phyloP scores from a whole-genome alignment of 768 basidiomycete species.

The Naematelia encephala region DNA sequence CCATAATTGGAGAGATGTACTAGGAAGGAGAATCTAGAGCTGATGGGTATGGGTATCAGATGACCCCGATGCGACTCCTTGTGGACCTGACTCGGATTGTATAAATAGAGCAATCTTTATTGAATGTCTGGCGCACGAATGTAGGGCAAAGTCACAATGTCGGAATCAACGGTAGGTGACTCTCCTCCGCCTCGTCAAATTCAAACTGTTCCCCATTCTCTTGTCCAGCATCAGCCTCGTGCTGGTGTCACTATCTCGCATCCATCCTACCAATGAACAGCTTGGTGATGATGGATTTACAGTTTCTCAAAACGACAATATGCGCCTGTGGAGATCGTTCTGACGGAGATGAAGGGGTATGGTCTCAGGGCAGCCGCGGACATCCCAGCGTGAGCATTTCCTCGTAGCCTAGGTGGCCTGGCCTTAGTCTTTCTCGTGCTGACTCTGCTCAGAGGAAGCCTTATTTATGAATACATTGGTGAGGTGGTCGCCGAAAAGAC shows the following conservation, averaged over 20 bases:
- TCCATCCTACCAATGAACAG: background rate
- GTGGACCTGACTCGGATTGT: slow-evolving; percentile 84
- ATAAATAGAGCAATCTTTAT: slow-evolving; percentile 97
- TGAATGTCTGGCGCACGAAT: slow-evolving; percentile 87
- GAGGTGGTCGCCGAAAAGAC: slow-evolving; percentile 84
- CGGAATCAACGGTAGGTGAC: slow-evolving; percentile 81
- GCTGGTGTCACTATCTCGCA: no score
- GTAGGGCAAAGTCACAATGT: slow-evolving; percentile 74
- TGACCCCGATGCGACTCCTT: slow-evolving; percentile 62
- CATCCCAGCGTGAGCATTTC: slow-evolving; percentile 50
- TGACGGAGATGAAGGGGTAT: slow-evolving; percentile 93
- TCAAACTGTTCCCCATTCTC: no score
- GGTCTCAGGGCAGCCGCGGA: slow-evolving; percentile 71
- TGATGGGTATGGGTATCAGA: slow-evolving; percentile 51
- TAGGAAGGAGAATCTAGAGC: background rate
- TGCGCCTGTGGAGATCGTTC: slow-evolving; percentile 79
- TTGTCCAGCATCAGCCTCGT: no score
- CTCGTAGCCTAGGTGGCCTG: background rate
- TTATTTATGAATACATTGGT: slow-evolving; percentile 97
- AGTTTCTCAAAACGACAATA: slow-evolving; percentile 88
- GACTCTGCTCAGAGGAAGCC: slow-evolving; percentile 63
- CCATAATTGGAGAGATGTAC: background rate
- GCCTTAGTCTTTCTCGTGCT: slow-evolving; percentile 13
- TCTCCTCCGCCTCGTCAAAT: background rate
- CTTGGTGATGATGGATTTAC: background rate